Evolutionary conservation across 345 rosid genomes (phyloP).

Genomic region (Crucihimalaya himalaica): DNA sequence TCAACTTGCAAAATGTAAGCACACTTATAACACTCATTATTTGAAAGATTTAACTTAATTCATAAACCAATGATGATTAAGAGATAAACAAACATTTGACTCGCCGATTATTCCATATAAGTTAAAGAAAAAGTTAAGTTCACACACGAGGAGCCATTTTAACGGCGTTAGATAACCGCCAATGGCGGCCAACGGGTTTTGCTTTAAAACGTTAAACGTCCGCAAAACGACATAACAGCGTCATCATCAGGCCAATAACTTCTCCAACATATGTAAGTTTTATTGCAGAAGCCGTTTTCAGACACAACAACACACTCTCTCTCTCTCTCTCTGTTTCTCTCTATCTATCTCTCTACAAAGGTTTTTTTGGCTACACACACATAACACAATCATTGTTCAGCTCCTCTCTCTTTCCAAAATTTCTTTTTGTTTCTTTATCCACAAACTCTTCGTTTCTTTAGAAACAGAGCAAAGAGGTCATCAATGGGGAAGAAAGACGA

Average conservation of each 20-base stretch:
- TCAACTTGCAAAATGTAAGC: not conserved
- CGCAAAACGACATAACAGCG: slow-evolving; percentile 38
- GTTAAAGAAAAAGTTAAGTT: not conserved
- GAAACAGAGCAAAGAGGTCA: slow-evolving; percentile 2
- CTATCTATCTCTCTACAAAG: not conserved
- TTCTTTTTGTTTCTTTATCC: not conserved
- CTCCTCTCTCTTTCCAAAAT: not conserved
- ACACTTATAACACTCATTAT: too few species aligned
- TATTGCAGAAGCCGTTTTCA: slow-evolving; percentile 26
- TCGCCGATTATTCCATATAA: not conserved
- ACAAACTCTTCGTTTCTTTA: not conserved
- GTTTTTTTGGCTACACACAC: not conserved
- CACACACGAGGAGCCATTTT: not conserved
- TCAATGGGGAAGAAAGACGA: slow-evolving; percentile 73
- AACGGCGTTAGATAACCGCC: slow-evolving; percentile 32
- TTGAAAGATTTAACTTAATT: too few species aligned
- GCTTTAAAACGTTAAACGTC: slow-evolving; percentile 5
- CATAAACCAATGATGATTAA: not conserved
- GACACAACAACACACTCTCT: slow-evolving; percentile 21
- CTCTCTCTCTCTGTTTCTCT: slow-evolving; percentile 1
- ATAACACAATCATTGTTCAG: slow-evolving; percentile 20
- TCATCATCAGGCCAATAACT: slow-evolving; percentile 21
- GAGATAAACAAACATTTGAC: slow-evolving; percentile 26
- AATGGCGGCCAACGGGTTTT: slow-evolving; percentile 19
- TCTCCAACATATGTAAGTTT: slow-evolving; percentile 33